Percentiles rank a stretch among this genome's conserved stretches.
phyloP scores from a whole-genome alignment of 228 moss, liverwort and hornwort genomes.

The Sphagnum magellanicum region DNA sequence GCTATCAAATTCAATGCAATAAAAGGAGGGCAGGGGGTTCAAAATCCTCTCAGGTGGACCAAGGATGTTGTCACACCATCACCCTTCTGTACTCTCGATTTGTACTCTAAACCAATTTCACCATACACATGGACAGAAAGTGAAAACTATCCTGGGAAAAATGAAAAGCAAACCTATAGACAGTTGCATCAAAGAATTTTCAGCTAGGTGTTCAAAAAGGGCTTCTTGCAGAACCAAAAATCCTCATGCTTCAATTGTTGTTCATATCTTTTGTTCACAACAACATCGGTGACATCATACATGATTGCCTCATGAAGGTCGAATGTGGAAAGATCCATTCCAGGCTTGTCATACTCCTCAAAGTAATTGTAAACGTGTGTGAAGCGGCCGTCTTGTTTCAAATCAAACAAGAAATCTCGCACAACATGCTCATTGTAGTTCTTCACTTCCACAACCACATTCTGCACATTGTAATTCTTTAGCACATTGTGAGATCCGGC shows the following conservation, averaged over 20 bases:
- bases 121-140: too few species aligned
- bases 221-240: constrained; percentile 44
- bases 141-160: too few species aligned
- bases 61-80: too few species aligned
- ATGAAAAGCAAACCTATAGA: too few species aligned
- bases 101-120: too few species aligned
- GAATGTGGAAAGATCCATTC: constrained; percentile 23
- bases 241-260: constrained; percentile 18
- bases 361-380: constrained; percentile 38
- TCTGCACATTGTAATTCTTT: constrained; percentile 16
- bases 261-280: constrained; percentile 1
- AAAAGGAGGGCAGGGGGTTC: too few species aligned
- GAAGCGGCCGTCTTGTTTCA: constrained; percentile 8
- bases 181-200: too few species aligned
- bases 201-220: neutral
- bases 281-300: constrained; percentile 22
- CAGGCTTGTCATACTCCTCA: constrained; percentile 13
- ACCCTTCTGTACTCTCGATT: too few species aligned
- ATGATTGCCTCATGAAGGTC: constrained; percentile 23
- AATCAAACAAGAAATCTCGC: constrained; percentile 19
- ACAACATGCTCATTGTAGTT: constrained; percentile 10
- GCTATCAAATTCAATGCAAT: too few species aligned
- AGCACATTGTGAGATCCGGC: constrained; percentile 29
- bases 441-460: constrained; percentile 48
- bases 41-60: too few species aligned